Percentiles rank a stretch among this genome's conserved stretches.
Evolutionary conservation across 768 basidiomycete genomes (phyloP).

Genomic region (Strobilomyces dryophilus): DNA sequence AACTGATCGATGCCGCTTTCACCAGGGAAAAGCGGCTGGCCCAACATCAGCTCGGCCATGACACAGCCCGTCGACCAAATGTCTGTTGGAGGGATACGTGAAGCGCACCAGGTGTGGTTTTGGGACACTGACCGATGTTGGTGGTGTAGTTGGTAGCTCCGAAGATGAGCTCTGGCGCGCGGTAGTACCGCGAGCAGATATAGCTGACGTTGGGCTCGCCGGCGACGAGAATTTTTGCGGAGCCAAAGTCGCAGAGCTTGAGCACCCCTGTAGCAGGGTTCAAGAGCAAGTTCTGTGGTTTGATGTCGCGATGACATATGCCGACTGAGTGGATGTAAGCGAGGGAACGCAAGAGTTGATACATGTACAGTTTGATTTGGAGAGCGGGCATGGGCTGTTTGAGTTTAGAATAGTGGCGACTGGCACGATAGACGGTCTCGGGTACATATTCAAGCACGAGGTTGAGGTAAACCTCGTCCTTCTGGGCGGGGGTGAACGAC

Average conservation of each 20-base stretch:
- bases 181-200: constrained; percentile 99
- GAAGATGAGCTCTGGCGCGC: constrained; percentile 98
- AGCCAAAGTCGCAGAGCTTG: constrained; percentile 98
- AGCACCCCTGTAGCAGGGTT: constrained; percentile 96
- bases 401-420: constrained; percentile 97
- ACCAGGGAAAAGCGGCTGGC: constrained; percentile 97
- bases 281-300: constrained; percentile 96
- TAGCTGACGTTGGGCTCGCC: constrained; percentile 99
- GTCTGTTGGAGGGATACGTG: constrained; percentile 44
- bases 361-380: constrained; percentile 99
- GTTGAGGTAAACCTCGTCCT: constrained; percentile 99
- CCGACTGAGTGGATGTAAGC: constrained; percentile 99
- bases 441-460: constrained; percentile 99
- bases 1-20: constrained; percentile 99
- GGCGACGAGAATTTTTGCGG: constrained; percentile 95
- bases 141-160: constrained; percentile 99
- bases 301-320: constrained; percentile 99
- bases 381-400: constrained; percentile 99
- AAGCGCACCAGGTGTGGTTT: constrained; percentile 1
- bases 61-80: constrained; percentile 99
- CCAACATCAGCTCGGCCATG: constrained; percentile 99
- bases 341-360: constrained; percentile 95
- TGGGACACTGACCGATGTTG: constrained; percentile 79
- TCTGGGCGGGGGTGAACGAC: constrained; percentile 44
- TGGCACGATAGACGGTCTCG: constrained; percentile 98